A percentile compares a stretch with the other conserved stretches of the same genome.
Evolutionary conservation across 306 rosid species (phyloP).

Genomic region (Rosa chinensis): DNA sequence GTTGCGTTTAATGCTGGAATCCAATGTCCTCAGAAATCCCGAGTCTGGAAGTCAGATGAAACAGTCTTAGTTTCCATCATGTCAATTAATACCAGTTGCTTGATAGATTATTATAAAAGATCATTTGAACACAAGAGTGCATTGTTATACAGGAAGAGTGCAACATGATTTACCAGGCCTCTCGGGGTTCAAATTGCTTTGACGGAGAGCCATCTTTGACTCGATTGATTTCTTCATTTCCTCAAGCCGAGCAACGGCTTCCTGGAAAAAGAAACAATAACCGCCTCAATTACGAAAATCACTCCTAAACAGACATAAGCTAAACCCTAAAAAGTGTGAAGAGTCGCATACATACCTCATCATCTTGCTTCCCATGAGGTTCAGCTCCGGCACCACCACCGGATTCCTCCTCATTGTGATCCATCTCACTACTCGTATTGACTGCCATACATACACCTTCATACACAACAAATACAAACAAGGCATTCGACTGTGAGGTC

Average conservation of each 20-base stretch:
- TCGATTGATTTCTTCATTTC: slow-evolving; percentile 85
- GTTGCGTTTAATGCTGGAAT: slow-evolving; percentile 95
- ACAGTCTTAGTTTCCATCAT: slow-evolving; percentile 10
- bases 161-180: slow-evolving; percentile 67
- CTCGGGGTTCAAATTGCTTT: slow-evolving; percentile 88
- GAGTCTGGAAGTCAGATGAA: slow-evolving; percentile 53
- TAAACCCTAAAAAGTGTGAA: background rate
- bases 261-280: slow-evolving; percentile 40
- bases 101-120: background rate
- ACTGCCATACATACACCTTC: slow-evolving; percentile 8
- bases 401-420: slow-evolving; percentile 69
- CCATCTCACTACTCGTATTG: slow-evolving; percentile 39
- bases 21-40: slow-evolving; percentile 85
- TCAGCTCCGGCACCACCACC: slow-evolving; percentile 43
- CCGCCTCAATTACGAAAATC: slow-evolving; percentile 10
- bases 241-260: slow-evolving; percentile 85
- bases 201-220: slow-evolving; percentile 84
- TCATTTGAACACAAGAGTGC: background rate
- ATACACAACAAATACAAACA: slow-evolving; percentile 10
- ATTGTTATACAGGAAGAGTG: background rate
- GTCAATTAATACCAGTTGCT: background rate
- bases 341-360: slow-evolving; percentile 50
- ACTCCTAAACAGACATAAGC: slow-evolving; percentile 12
- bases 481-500: background rate
- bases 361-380: slow-evolving; percentile 74